Percentiles rank a stretch among this genome's conserved stretches.
phyloP scores from a whole-genome alignment of 2,329 filamentous ascomycete genomes.

The Celoporthe dispersa region DNA sequence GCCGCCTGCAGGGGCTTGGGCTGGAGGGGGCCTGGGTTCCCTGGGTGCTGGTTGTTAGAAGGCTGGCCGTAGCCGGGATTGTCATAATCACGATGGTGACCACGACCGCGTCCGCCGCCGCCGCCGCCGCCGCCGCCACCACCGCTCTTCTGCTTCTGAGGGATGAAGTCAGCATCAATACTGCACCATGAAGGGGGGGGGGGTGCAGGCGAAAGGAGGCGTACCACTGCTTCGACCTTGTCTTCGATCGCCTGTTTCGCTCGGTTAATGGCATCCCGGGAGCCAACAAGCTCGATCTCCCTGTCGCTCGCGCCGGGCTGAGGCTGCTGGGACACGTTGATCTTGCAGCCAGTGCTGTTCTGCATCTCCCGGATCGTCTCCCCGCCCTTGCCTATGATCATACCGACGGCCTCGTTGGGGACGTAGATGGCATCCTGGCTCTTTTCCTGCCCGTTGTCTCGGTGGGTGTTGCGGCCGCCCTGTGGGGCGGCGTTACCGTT shows the following conservation, averaged over 20 bases:
- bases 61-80: conserved; percentile 57
- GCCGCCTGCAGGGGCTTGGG: conserved; percentile 45
- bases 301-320: conserved; percentile 79
- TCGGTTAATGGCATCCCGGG: conserved; percentile 74
- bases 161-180: conserved; percentile 37
- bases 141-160: conserved; percentile 57
- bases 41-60: conserved; percentile 50
- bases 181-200: neutral
- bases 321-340: conserved; percentile 85
- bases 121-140: conserved; percentile 47
- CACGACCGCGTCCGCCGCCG: conserved; percentile 41
- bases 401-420: conserved; percentile 88
- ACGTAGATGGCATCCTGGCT: conserved; percentile 83
- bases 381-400: conserved; percentile 95
- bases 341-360: conserved; percentile 84
- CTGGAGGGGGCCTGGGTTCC: conserved; percentile 46
- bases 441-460: conserved; percentile 62
- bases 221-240: conserved; percentile 87
- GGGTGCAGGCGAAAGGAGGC: conserved; percentile 39
- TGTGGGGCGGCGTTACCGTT: conserved; percentile 41
- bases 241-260: conserved; percentile 88
- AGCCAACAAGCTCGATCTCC: conserved; percentile 84
- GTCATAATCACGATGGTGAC: conserved; percentile 57
- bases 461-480: conserved; percentile 44
- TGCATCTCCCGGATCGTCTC: conserved; percentile 97